phyloP scores from a whole-genome alignment of 768 basidiomycete genomes.

The Pluteus cervinus region DNA sequence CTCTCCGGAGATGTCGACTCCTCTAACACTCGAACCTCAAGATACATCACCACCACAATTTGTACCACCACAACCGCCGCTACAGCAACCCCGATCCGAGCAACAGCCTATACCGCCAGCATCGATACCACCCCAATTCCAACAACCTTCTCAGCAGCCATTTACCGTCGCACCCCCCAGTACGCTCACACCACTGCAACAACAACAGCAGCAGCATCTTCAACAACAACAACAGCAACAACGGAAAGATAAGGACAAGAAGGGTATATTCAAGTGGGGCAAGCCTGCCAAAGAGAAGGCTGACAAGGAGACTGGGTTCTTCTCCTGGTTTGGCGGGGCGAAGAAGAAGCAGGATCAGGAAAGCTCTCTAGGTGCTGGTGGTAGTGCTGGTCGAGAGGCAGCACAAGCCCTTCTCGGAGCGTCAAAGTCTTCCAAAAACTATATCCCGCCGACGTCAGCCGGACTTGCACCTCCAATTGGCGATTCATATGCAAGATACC shows the following conservation, averaged over 20 bases:
- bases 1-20: conserved; percentile 15
- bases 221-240: conserved; percentile 44
- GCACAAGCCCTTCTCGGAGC: conserved; percentile 83
- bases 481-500: conserved; percentile 72
- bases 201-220: too few relatives aligned
- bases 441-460: conserved; percentile 58
- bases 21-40: conserved; percentile 12
- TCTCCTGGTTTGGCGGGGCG: conserved; percentile 82
- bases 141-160: not conserved
- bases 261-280: conserved; percentile 58
- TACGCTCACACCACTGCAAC: too few relatives aligned
- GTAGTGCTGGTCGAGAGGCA: conserved; percentile 71
- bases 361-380: conserved; percentile 26
- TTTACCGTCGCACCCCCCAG: too few relatives aligned
- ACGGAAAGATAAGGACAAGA: conserved; percentile 74
- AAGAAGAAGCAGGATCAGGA: conserved; percentile 80
- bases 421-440: conserved; percentile 71
- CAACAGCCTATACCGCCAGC: too few relatives aligned
- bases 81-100: conserved; percentile 22
- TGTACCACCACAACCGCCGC: conserved; percentile 25
- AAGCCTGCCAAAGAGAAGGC: conserved; percentile 44
- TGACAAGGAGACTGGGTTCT: conserved; percentile 76
- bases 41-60: conserved; percentile 11
- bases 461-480: conserved; percentile 35
- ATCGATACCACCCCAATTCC: not conserved